These are phyloP conservation scores for Pseudogymnoascus pannorum DNA, from an alignment of 2,329 filamentous ascomycete species.

Conservation along the genomic window DNA sequence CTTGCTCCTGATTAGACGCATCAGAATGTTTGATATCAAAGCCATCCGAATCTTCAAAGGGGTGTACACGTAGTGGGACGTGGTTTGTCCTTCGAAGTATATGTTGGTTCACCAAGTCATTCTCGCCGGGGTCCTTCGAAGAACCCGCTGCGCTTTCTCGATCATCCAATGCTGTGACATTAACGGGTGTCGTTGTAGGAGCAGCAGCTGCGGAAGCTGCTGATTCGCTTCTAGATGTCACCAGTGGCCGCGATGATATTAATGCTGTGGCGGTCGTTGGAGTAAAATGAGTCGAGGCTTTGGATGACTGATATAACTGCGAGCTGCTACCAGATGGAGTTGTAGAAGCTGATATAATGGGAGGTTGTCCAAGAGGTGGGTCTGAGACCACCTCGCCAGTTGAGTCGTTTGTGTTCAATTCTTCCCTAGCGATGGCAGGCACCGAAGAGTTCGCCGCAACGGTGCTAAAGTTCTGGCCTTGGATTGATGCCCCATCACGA, in stretches of 20 bases:
- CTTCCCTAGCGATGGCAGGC: slow-evolving; percentile 34
- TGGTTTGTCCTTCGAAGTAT: background rate
- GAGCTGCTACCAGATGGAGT: slow-evolving; percentile 25
- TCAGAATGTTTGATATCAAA: background rate
- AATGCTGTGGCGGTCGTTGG: slow-evolving; percentile 20
- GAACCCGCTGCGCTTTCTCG: slow-evolving; percentile 31
- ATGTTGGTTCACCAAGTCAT: background rate
- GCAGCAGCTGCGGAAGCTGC: slow-evolving; percentile 24
- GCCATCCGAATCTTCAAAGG: background rate
- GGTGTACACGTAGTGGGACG: background rate
- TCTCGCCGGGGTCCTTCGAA: background rate
- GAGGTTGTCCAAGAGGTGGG: slow-evolving; percentile 28
- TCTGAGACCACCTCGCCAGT: slow-evolving; percentile 27
- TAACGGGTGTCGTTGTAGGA: slow-evolving; percentile 42
- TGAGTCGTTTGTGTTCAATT: slow-evolving; percentile 30
- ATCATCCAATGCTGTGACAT: slow-evolving; percentile 42
- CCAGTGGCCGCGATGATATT: slow-evolving; percentile 22
- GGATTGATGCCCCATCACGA: slow-evolving; percentile 38
- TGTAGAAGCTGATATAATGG: slow-evolving; percentile 24
- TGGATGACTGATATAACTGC: slow-evolving; percentile 27
- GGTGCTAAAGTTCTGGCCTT: slow-evolving; percentile 35
- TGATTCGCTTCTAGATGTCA: slow-evolving; percentile 26
- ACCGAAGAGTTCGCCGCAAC: slow-evolving; percentile 37
- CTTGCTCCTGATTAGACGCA: background rate
- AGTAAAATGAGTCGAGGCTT: slow-evolving; percentile 23